Evolutionary conservation across 1,139 yeast species (phyloP).

Genomic region (Blastobotrys raffinosifermentans): DNA sequence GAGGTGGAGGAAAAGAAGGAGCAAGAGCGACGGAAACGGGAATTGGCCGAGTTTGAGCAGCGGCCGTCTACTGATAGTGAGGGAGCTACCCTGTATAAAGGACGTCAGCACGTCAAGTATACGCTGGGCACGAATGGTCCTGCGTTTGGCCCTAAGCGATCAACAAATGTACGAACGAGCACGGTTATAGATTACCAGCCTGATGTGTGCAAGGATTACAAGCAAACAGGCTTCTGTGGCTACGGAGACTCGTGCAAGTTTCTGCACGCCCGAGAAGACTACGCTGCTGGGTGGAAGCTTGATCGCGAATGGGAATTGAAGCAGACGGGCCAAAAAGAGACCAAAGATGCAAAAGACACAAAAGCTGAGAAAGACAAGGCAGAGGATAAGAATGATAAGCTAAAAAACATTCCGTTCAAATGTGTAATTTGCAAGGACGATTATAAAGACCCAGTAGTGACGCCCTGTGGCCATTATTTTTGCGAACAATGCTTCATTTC

Average conservation of each 20-base stretch:
- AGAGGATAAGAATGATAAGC: slow-evolving; percentile 11
- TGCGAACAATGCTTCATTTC: slow-evolving; percentile 60
- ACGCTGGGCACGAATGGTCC: too few species aligned
- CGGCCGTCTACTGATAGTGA: too few species aligned
- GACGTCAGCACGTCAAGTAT: too few species aligned
- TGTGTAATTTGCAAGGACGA: slow-evolving; percentile 59
- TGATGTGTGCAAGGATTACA: slow-evolving; percentile 89
- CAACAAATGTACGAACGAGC: slow-evolving; percentile 60
- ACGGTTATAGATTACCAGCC: slow-evolving; percentile 87
- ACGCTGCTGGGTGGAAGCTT: slow-evolving; percentile 64
- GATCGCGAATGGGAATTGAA: slow-evolving; percentile 64
- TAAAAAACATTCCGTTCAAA: slow-evolving; percentile 45
- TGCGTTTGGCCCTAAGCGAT: too few species aligned
- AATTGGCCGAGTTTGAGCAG: too few species aligned
- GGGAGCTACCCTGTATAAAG: too few species aligned
- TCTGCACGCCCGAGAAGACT: slow-evolving; percentile 82
- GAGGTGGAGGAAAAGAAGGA: slow-evolving; percentile 30
- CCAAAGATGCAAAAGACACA: slow-evolving; percentile 6
- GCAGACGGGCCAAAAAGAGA: slow-evolving; percentile 17
- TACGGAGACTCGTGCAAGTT: slow-evolving; percentile 98
- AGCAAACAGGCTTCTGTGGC: slow-evolving; percentile 92
- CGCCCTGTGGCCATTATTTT: slow-evolving; percentile 61
- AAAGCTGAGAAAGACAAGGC: slow-evolving; percentile 7
- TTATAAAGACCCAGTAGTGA: slow-evolving; percentile 53
- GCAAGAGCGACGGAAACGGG: slow-evolving; percentile 17